phyloP scores from a whole-genome alignment of 495 filamentous ascomycete genomes.

The Talaromyces wortmannii region DNA sequence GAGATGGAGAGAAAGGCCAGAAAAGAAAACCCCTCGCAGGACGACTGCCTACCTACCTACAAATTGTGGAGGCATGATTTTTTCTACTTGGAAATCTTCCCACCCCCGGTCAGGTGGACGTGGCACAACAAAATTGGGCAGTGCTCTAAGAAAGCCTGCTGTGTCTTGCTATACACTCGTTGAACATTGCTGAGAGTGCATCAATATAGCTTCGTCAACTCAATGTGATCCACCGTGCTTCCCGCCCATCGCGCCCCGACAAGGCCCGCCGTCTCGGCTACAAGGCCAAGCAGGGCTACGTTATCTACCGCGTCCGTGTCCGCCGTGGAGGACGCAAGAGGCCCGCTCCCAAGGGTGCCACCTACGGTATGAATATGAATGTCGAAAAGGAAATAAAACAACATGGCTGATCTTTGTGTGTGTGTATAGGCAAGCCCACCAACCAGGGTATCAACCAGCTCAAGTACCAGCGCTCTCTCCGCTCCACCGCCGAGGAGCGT shows the following conservation, averaged over 20 bases:
- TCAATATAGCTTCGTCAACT: constrained; percentile 98
- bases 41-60: neutral
- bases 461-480: constrained; percentile 99
- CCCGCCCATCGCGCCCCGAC: constrained; percentile 95
- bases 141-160: constrained; percentile 13
- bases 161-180: constrained; percentile 95
- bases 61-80: constrained; percentile 1
- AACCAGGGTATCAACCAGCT: constrained; percentile 99
- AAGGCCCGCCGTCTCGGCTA: constrained; percentile 99
- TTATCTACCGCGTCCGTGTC: constrained; percentile 98
- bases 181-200: constrained; percentile 99
- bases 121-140: constrained; percentile 30
- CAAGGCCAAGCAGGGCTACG: constrained; percentile 99
- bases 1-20: neutral
- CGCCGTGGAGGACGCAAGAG: constrained; percentile 96
- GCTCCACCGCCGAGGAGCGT: constrained; percentile 97
- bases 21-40: neutral
- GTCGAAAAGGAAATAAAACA: neutral
- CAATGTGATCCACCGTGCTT: constrained; percentile 98
- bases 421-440: constrained; percentile 83
- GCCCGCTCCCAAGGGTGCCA: constrained; percentile 95
- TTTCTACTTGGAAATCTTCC: neutral
- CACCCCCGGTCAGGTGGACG: constrained; percentile 31
- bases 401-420: constrained; percentile 7
- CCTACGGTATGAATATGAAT: constrained; percentile 64